Evolutionary conservation across 176 grass and related monocot genomes (phyloP).

Genomic region (Aegilops tauschii): DNA sequence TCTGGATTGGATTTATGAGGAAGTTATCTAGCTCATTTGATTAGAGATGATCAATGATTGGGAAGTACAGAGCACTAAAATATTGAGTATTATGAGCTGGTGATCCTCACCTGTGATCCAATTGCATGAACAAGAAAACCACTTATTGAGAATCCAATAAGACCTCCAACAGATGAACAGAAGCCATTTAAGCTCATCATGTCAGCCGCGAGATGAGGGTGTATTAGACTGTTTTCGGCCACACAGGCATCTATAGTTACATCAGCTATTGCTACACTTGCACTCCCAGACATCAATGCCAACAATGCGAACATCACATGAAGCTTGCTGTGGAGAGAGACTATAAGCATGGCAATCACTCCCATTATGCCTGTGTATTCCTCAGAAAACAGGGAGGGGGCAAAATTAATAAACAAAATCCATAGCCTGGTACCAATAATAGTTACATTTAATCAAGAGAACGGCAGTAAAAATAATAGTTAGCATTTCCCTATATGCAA

Average conservation of each 20-base stretch:
- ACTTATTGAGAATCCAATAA: constrained; percentile 87
- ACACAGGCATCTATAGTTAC: constrained; percentile 85
- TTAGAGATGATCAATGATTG: background rate
- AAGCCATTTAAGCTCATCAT: constrained; percentile 86
- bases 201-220: constrained; percentile 68
- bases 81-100: constrained; percentile 1
- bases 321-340: constrained; percentile 69
- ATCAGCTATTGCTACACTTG: constrained; percentile 75
- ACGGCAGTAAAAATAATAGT: background rate
- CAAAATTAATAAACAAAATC: constrained; percentile 8
- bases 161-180: constrained; percentile 71
- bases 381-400: constrained; percentile 26
- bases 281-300: constrained; percentile 53
- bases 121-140: constrained; percentile 83
- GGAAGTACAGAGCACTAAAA: background rate
- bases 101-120: constrained; percentile 63
- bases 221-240: constrained; percentile 65
- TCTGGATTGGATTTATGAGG: background rate
- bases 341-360: constrained; percentile 69
- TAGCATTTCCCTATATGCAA: background rate
- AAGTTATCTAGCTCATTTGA: background rate
- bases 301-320: constrained; percentile 61
- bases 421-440: background rate
- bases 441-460: background rate
- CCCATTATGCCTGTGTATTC: constrained; percentile 69